These are phyloP conservation scores for Gynandropsis gynandra DNA, from an alignment of 345 rosid genomes.

Conservation along the genomic window DNA sequence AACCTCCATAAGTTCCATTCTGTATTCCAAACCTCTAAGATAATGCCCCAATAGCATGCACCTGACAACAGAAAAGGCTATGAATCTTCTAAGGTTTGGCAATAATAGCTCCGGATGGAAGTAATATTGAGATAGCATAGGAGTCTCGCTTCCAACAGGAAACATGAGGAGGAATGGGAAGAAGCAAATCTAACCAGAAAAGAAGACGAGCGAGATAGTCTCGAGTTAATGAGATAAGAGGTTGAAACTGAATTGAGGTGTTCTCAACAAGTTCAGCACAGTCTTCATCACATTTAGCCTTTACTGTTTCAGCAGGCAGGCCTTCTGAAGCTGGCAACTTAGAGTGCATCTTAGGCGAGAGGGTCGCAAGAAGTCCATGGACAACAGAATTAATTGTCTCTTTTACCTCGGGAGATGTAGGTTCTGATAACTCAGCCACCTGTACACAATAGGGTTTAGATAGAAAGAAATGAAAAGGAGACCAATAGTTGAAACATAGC, in stretches of 20 bases:
- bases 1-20: slow-evolving; percentile 75
- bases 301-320: slow-evolving; percentile 38
- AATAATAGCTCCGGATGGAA: neutral
- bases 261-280: slow-evolving; percentile 74
- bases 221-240: slow-evolving; percentile 64
- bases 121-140: neutral
- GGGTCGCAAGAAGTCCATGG: slow-evolving; percentile 90
- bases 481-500: neutral
- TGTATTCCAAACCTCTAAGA: slow-evolving; percentile 81
- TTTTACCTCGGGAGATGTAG: slow-evolving; percentile 63
- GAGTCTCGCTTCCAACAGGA: neutral
- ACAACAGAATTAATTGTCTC: slow-evolving; percentile 72
- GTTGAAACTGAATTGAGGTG: slow-evolving; percentile 81
- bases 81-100: too few species aligned
- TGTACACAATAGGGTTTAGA: slow-evolving; percentile 24
- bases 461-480: neutral
- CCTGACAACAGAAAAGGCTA: slow-evolving; percentile 32
- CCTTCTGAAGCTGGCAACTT: slow-evolving; percentile 60
- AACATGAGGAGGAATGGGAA: neutral
- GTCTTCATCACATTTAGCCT: slow-evolving; percentile 46
- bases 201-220: slow-evolving; percentile 93
- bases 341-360: slow-evolving; percentile 85
- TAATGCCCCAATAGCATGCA: slow-evolving; percentile 92
- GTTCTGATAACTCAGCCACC: slow-evolving; percentile 97
- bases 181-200: slow-evolving; percentile 61